Percentiles rank a stretch among this genome's conserved stretches.
Conservation (phyloP, 495 filamentous ascomycete genomes). For the Cercophora newfieldiana region DNA sequence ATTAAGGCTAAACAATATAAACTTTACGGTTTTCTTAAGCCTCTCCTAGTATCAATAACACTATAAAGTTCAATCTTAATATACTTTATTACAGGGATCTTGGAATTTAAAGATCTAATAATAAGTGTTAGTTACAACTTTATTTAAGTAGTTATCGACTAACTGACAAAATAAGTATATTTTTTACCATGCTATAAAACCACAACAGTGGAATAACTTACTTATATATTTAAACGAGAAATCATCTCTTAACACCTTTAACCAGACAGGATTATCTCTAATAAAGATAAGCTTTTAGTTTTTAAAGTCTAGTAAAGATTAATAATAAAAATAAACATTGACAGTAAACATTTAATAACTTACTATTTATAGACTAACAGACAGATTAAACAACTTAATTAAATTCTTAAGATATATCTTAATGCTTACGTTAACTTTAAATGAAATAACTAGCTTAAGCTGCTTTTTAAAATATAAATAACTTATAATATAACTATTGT, state of each 20-base stretch:
- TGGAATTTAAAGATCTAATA: not conserved
- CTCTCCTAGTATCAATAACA: not conserved
- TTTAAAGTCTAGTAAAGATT: too few species aligned
- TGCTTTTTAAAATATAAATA: too few species aligned
- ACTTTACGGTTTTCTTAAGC: not conserved
- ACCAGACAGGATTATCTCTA: not conserved
- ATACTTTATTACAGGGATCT: not conserved
- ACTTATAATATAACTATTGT: too few species aligned
- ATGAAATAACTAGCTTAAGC: not conserved
- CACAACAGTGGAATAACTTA: conserved; percentile 1
- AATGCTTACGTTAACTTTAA: conserved; percentile 7
- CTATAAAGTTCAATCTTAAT: not conserved
- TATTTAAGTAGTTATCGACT: not conserved
- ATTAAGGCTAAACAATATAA: not conserved
- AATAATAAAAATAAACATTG: not conserved
- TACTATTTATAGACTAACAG: conserved; percentile 33
- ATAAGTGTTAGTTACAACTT: not conserved
- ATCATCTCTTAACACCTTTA: not conserved
- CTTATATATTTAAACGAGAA: not conserved
- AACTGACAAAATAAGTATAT: not conserved
- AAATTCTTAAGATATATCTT: not conserved
- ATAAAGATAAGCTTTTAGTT: conserved; percentile 5
- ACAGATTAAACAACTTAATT: too few species aligned
- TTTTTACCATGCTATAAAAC: not conserved
- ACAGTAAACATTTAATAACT: conserved; percentile 35